Percentiles rank a stretch among this genome's conserved stretches.
These are phyloP conservation scores for Catharanthus roseus DNA, from an alignment of 257 asterid species.

Conservation along the genomic window DNA sequence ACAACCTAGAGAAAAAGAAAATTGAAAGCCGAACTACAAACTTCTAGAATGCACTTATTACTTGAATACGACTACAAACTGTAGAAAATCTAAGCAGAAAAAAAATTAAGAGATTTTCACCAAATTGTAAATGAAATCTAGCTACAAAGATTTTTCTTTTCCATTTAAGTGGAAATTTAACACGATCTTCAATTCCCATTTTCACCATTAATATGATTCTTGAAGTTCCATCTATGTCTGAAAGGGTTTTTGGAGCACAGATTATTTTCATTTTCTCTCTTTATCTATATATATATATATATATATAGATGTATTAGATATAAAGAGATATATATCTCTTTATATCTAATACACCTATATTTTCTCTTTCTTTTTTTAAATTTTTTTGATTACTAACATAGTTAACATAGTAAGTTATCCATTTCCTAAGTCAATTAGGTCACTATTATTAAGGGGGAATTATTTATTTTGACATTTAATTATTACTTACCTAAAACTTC, in stretches of 20 bases:
- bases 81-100: background rate
- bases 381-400: background rate
- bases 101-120: background rate
- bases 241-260: background rate
- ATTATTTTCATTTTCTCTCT: background rate
- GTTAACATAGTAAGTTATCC: slow-evolving; percentile 8
- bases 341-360: background rate
- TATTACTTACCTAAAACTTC: background rate
- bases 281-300: background rate
- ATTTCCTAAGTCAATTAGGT: slow-evolving; percentile 11
- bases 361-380: slow-evolving; percentile 3
- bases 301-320: background rate
- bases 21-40: background rate
- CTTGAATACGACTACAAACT: background rate
- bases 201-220: background rate
- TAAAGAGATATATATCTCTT: background rate
- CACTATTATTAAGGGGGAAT: slow-evolving; percentile 20
- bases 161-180: too few relatives aligned
- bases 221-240: too few relatives aligned
- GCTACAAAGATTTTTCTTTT: background rate
- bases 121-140: background rate
- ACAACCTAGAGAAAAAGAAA: background rate
- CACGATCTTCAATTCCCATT: background rate
- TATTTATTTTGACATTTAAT: slow-evolving; percentile 11
- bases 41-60: background rate